phyloP scores from a whole-genome alignment of 2,329 filamentous ascomycete species.

The Eutypella sp. region DNA sequence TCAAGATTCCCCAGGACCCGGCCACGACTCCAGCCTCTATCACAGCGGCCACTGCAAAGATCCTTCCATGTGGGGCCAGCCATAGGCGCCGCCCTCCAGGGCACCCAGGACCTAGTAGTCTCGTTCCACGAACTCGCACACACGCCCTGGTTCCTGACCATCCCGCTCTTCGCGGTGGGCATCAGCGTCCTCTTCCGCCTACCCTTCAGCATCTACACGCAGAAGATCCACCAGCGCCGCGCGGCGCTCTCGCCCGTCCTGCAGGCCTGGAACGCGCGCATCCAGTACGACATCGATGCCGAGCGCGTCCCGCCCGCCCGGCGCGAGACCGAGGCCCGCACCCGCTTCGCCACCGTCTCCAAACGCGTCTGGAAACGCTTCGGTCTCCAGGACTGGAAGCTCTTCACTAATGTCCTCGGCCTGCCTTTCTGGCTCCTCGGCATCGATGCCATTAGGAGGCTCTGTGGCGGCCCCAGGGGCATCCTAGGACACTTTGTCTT shows the following conservation, averaged over 20 bases:
- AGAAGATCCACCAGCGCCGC: conserved; percentile 25
- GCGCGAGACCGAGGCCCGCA: conserved; percentile 19
- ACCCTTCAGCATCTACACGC: conserved; percentile 40
- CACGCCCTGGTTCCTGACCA: conserved; percentile 49
- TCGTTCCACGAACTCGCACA: conserved; percentile 37
- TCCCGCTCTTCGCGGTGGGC: conserved; percentile 46
- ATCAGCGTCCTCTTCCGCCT: conserved; percentile 42
- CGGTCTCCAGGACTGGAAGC: conserved; percentile 44
- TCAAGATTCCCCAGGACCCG: neutral
- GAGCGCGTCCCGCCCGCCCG: conserved; percentile 8
- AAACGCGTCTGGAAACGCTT: conserved; percentile 25
- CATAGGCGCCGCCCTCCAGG: conserved; percentile 28
- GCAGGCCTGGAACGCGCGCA: conserved; percentile 29
- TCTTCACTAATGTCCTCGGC: conserved; percentile 32
- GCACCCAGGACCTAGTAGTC: conserved; percentile 38
- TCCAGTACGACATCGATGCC: conserved; percentile 13
- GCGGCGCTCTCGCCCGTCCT: conserved; percentile 25
- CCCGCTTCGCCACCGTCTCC: conserved; percentile 18
- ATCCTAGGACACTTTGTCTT: conserved; percentile 29
- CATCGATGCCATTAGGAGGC: conserved; percentile 46
- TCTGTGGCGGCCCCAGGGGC: conserved; percentile 37
- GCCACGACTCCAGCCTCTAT: neutral
- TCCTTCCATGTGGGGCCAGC: conserved; percentile 30
- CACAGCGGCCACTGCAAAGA: conserved; percentile 1
- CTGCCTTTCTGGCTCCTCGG: conserved; percentile 46